Evolutionary conservation across 2,329 filamentous ascomycete genomes (phyloP).

Genomic region (Diplocarpon mali): DNA sequence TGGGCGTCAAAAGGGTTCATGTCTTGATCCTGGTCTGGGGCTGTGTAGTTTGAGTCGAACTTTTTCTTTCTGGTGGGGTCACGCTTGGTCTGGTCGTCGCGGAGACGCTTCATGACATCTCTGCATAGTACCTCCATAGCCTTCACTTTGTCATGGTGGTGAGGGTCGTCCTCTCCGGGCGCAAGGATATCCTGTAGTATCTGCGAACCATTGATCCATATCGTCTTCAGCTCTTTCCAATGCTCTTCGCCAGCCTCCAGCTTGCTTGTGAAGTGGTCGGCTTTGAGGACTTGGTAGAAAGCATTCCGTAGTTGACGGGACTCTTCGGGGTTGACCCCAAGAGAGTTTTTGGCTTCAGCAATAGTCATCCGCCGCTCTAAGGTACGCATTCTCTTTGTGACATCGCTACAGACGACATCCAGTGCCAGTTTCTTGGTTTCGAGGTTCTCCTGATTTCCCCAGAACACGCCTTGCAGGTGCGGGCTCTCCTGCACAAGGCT

Average conservation of each 20-base stretch:
- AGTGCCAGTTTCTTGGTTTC: constrained; percentile 58
- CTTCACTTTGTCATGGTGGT: constrained; percentile 44
- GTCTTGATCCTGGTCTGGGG: constrained; percentile 11
- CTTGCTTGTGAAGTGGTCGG: constrained; percentile 60
- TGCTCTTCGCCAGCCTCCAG: constrained; percentile 59
- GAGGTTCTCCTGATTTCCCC: constrained; percentile 42
- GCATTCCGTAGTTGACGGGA: constrained; percentile 53
- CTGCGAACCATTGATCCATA: constrained; percentile 51
- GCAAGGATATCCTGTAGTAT: constrained; percentile 44
- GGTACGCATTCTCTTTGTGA: constrained; percentile 67
- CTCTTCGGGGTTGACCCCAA: constrained; percentile 58
- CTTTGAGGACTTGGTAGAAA: constrained; percentile 55
- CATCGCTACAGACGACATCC: constrained; percentile 70
- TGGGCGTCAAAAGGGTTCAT: constrained; percentile 21
- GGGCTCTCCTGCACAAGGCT: constrained; percentile 52
- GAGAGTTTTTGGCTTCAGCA: constrained; percentile 60
- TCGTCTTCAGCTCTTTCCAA: constrained; percentile 58
- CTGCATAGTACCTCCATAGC: constrained; percentile 61
- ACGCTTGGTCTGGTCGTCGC: constrained; percentile 52
- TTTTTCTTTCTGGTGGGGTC: constrained; percentile 36
- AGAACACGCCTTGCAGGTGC: constrained; percentile 53
- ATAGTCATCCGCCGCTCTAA: constrained; percentile 57
- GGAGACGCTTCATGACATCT: constrained; percentile 67
- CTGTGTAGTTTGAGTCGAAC: constrained; percentile 29
- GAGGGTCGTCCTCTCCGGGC: constrained; percentile 38